Conservation (phyloP, 495 filamentous ascomycete genomes). For the Penicillium paxilli region DNA sequence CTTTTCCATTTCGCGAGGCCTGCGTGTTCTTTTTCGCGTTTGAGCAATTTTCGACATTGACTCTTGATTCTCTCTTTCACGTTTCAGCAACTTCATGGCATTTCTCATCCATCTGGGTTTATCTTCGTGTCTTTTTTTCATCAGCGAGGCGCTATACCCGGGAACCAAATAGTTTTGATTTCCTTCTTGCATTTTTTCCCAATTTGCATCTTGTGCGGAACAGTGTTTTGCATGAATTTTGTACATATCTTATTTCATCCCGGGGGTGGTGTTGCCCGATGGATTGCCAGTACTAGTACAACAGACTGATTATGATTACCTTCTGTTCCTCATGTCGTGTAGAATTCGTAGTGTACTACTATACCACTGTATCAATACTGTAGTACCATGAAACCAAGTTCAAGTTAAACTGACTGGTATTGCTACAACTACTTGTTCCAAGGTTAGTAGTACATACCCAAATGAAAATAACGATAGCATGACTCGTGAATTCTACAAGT, state of each 20-base stretch:
- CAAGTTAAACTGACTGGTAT: too few species aligned
- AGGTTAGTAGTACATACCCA: too few species aligned
- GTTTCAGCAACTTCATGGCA: conserved; percentile 8
- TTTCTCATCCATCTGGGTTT: conserved; percentile 4
- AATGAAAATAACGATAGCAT: too few species aligned
- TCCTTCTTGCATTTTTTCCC: conserved; percentile 6
- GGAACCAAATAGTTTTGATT: conserved; percentile 18
- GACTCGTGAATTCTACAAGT: too few species aligned
- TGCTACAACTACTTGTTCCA: too few species aligned
- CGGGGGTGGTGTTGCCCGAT: conserved; percentile 10
- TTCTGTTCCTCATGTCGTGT: neutral
- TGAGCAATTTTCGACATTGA: neutral
- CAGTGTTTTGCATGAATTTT: conserved; percentile 3
- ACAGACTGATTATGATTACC: neutral
- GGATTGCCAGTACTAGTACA: neutral
- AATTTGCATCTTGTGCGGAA: neutral
- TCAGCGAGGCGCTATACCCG: conserved; percentile 44
- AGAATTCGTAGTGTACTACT: neutral
- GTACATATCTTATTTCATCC: conserved; percentile 17
- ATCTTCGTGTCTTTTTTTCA: conserved; percentile 8
- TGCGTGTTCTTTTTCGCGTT: conserved; percentile 3
- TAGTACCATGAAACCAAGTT: too few species aligned
- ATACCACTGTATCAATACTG: neutral
- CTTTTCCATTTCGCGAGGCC: neutral
- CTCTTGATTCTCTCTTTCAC: neutral